Evolutionary conservation across 441 rosid genomes (phyloP), one percentile per base, ranked within the genome.

Genomic region (Populus tomentosa): DNA sequence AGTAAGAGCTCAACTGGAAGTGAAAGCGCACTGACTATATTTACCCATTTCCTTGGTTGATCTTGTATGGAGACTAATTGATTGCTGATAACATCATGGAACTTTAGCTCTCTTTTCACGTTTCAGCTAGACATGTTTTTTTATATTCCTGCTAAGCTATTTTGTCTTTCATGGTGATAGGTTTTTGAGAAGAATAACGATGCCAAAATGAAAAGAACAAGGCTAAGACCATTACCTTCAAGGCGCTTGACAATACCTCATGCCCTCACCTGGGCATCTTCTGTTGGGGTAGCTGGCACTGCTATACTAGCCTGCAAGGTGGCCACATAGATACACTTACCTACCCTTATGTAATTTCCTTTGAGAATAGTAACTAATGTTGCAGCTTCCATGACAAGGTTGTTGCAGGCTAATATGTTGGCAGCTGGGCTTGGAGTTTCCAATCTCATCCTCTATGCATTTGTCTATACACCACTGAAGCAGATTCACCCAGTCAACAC

Each of bases 401-500:
- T 84, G 70, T 92, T 87, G 92, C 95, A 96, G 99, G 88, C 94
- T 86, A 96, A 92, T 91, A 84, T 89, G 92, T 78, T 90, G 89
- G 95, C 98, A 40, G 90, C 97, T 71, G 97, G 94, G 73, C 95
- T 92, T 78, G 98, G 91, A 73, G 97, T 94, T 81, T 94, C 97
- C 62, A 95, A 92, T 87, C 98, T 96, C 69, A 67, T 89, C 65
- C 97, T 96, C 67, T 94, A 94, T 65, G 99, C 99, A 23, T 96
- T 94, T 84, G 90, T 91, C 66, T 96, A 96, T 81, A 96, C 99
- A 70, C 99, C 98, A 50, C 85, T 96, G 91, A 96, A 96, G 91
- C 98, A 96, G 86, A 88, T 91, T 87, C 99, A 96, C 85, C 98
- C 98, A 24, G 87, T 90, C 75, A 94, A 96, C 84, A 94, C 99